Percentiles rank a stretch among this genome's conserved stretches.
These are phyloP conservation scores for Psilocybe tampanensis DNA, from an alignment of 768 basidiomycete species.

Conservation along the genomic window DNA sequence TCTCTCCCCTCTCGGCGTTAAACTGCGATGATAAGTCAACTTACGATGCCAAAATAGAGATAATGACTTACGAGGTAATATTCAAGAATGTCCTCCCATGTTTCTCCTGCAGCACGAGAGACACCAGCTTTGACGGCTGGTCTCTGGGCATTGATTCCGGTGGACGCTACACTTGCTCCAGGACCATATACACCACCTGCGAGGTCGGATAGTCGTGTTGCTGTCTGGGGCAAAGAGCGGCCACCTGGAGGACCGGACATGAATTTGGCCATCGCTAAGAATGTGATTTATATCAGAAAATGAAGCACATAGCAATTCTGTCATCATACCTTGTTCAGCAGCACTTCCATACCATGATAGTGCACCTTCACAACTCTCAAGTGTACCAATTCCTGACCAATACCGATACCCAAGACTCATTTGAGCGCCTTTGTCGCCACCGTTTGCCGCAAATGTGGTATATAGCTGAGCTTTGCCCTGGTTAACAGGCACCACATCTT, in stretches of 20 bases:
- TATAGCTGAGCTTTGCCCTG: conserved; percentile 87
- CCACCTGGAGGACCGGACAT: conserved; percentile 91
- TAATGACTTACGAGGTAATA: conserved; percentile 73
- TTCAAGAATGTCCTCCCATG: conserved; percentile 91
- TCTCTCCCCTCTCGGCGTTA: conserved; percentile 91
- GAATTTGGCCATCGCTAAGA: conserved; percentile 77
- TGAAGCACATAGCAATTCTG: background rate
- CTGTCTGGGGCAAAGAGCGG: conserved; percentile 76
- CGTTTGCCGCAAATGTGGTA: conserved; percentile 92
- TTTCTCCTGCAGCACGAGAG: conserved; percentile 87
- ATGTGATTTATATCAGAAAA: background rate
- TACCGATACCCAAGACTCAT: conserved; percentile 94
- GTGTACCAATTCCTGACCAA: conserved; percentile 93
- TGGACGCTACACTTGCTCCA: conserved; percentile 92
- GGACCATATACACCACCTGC: conserved; percentile 93
- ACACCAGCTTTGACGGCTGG: conserved; percentile 84
- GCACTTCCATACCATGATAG: conserved; percentile 89
- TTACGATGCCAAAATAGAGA: conserved; percentile 2
- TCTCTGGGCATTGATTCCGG: conserved; percentile 68
- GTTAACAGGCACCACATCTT: conserved; percentile 58
- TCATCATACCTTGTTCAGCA: conserved; percentile 71
- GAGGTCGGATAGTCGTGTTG: conserved; percentile 85
- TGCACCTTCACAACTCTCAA: conserved; percentile 83
- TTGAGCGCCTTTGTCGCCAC: conserved; percentile 83
- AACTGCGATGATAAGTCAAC: conserved; percentile 53